Evolutionary conservation across 116 monocot species (phyloP).

Genomic region (Phalaenopsis hybrid): DNA sequence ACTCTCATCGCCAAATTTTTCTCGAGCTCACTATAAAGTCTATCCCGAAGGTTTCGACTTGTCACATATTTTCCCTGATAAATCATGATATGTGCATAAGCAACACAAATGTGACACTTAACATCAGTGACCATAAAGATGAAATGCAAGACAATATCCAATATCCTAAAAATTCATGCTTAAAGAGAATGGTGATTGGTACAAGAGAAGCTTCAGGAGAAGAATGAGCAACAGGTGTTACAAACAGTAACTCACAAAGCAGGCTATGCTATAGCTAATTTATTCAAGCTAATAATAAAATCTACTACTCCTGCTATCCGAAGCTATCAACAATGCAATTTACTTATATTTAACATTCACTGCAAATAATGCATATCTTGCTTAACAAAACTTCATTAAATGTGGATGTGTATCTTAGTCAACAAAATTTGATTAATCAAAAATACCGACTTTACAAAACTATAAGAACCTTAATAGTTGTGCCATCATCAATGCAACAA

Average conservation of each 20-base stretch:
- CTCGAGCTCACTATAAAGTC: no score
- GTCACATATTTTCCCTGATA: no score
- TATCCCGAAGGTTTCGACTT: no score
- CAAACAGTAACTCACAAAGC: background rate
- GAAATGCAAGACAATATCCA: background rate
- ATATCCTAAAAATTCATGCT: background rate
- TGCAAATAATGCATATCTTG: background rate
- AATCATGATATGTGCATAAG: background rate
- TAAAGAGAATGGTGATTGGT: background rate
- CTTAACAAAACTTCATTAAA: background rate
- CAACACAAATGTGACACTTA: background rate
- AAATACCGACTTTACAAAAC: background rate
- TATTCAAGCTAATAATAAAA: background rate
- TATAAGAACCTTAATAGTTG: no score
- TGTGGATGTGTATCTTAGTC: background rate
- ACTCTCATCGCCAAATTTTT: no score
- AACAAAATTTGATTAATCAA: background rate
- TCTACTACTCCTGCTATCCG: background rate
- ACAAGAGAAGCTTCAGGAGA: background rate
- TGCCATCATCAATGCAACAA: no score
- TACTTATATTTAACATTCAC: background rate
- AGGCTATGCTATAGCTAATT: background rate
- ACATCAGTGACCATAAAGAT: background rate
- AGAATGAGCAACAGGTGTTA: background rate
- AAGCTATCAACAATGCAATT: background rate